Evolutionary conservation across 192 early-diverging fungal genomes (phyloP), one percentile per base, ranked within the genome.

Genomic region (Chytriomyces sp.): DNA sequence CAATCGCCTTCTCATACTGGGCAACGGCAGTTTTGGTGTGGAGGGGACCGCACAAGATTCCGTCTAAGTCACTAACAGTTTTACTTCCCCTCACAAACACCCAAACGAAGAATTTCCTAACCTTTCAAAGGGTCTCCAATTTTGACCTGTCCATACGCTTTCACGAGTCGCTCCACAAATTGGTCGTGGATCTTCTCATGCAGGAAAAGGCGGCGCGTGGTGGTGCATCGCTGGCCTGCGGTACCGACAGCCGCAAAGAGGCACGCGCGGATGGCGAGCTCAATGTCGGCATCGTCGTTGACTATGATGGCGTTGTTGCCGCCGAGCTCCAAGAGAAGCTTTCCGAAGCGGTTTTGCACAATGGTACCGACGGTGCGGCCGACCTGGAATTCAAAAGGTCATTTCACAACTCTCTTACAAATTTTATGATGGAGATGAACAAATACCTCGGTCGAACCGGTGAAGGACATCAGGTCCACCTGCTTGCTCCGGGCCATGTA

Each of bases 251-350:
- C 94, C 17, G 96, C 94, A 86, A 98, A 98, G 25, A 96, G 78
- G 49, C 93, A 87, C 22, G 92, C 87, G 36, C 93, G 86, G 2
- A 95, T 84, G 3, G 94, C 93, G 33, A 98, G 77, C 56, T 95
- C 94, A 34, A 95, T 67, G 73, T 98, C 93, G 4, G 94, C 94
- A 69, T 98, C 96, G 34, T 89, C 86, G 77, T 90, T 91, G 26
- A 97, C 94, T 59, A 98, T 90, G 67, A 98, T 93, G 32, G 93
- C 93, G 69, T 96, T 98, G 86, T 98, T 98, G 38, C 96, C 96
- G 41, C 96, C 96, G 7, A 98, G 84, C 76, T 98, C 94, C 59
- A 98, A 71, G 52, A 98, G 80, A 19, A 83, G 82, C 81, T 91
- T 92, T 37, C 96, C 96, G 70, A 98, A 96, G 1, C 96, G 85